phyloP scores from a whole-genome alignment of 2,329 filamentous ascomycete genomes.

The Pseudonectria foliicola region DNA sequence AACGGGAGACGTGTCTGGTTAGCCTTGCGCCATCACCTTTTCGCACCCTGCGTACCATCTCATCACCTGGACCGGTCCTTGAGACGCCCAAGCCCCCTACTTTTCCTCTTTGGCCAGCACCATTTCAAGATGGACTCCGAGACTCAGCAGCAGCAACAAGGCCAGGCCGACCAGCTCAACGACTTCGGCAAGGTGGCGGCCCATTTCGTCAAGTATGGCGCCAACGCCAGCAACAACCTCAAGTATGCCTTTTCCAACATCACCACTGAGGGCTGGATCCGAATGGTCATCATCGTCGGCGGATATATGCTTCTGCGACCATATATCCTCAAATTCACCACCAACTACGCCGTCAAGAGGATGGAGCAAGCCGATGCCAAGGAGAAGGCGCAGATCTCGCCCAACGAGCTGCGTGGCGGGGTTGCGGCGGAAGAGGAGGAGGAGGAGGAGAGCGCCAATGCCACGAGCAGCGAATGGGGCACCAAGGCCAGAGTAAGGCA shows the following conservation, averaged over 20 bases:
- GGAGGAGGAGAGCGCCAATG: slow-evolving; percentile 36
- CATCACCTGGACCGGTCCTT: too few relatives aligned
- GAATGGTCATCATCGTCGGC: slow-evolving; percentile 63
- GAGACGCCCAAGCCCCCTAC: too few relatives aligned
- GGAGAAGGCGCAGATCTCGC: slow-evolving; percentile 51
- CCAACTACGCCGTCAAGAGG: slow-evolving; percentile 55
- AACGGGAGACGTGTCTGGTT: too few relatives aligned
- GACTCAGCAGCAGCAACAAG: slow-evolving; percentile 20
- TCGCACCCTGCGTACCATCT: too few relatives aligned
- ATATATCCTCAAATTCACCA: slow-evolving; percentile 62
- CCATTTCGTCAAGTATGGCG: slow-evolving; percentile 29
- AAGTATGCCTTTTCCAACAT: slow-evolving; percentile 42
- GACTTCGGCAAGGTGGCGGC: slow-evolving; percentile 25
- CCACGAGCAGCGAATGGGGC: slow-evolving; percentile 55
- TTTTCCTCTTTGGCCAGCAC: background rate
- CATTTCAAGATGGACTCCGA: slow-evolving; percentile 15
- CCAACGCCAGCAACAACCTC: slow-evolving; percentile 41
- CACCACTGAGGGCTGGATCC: slow-evolving; percentile 52
- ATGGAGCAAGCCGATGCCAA: slow-evolving; percentile 51
- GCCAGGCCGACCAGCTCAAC: slow-evolving; percentile 24
- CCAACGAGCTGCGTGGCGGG: slow-evolving; percentile 57
- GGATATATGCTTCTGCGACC: slow-evolving; percentile 69
- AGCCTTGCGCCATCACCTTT: too few relatives aligned
- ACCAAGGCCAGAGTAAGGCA: slow-evolving; percentile 64
- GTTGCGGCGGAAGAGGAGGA: slow-evolving; percentile 46